Conservation (phyloP, 108 stramenopile species). For the Skeletonema grethae region DNA sequence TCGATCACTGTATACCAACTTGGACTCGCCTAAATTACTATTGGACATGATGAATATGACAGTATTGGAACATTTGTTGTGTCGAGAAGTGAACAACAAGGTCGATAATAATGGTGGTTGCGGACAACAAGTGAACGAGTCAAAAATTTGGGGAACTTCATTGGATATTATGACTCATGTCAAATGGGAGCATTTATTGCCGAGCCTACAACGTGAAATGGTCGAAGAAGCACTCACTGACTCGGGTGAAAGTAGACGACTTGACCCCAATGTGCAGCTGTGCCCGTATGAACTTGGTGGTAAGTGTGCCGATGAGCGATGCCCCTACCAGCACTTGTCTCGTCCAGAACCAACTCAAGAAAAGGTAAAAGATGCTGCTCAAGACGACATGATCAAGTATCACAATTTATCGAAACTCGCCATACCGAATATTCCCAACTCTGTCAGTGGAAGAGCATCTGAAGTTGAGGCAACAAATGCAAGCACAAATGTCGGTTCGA, state of each 20-base stretch:
- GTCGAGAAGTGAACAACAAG: constrained; percentile 7
- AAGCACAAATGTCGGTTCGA: background rate
- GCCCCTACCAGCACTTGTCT: constrained; percentile 67
- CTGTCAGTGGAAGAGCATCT: background rate
- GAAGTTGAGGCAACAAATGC: background rate
- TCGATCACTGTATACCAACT: constrained; percentile 9
- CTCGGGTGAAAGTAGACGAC: background rate
- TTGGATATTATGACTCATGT: constrained; percentile 32
- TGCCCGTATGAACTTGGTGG: constrained; percentile 82
- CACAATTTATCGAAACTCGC: constrained; percentile 5
- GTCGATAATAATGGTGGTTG: background rate
- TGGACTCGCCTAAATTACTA: constrained; percentile 15
- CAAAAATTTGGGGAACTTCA: constrained; percentile 25
- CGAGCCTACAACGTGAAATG: background rate
- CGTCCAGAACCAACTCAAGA: background rate
- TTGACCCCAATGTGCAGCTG: constrained; percentile 64
- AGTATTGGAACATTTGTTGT: constrained; percentile 24
- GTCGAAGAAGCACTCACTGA: background rate
- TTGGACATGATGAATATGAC: constrained; percentile 32
- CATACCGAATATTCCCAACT: too few species aligned
- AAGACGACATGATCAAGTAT: constrained; percentile 6
- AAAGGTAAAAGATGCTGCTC: background rate
- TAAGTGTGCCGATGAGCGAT: constrained; percentile 64
- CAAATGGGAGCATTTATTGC: constrained; percentile 11
- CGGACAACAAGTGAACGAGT: constrained; percentile 33